These are phyloP conservation scores for Diplodia mutila DNA, from an alignment of 2,329 filamentous ascomycete genomes.

Conservation along the genomic window DNA sequence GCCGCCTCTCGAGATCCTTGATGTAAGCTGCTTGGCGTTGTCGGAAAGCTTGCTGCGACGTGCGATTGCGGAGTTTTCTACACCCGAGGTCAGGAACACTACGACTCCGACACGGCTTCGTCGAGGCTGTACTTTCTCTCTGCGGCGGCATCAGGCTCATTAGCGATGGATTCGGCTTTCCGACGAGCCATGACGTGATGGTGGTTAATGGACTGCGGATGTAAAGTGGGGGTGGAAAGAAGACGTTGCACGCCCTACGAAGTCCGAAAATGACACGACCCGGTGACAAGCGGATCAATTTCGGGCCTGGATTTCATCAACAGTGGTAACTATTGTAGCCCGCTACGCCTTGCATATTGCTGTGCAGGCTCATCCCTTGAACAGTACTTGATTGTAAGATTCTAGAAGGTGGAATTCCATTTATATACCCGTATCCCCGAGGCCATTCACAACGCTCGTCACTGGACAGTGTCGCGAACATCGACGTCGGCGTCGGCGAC, in stretches of 20 bases:
- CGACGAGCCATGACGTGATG: conserved; percentile 2
- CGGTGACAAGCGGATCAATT: neutral
- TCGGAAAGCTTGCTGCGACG: neutral
- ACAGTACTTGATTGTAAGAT: too few relatives aligned
- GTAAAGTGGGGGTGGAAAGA: neutral
- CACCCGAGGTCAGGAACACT: neutral
- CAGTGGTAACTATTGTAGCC: too few relatives aligned
- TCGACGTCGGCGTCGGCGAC: too few relatives aligned
- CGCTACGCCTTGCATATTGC: too few relatives aligned
- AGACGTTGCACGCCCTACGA: neutral
- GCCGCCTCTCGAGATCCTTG: neutral
- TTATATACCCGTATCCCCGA: too few relatives aligned
- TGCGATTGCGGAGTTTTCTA: conserved; percentile 1
- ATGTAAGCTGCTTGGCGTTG: conserved; percentile 1
- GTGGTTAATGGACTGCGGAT: too few relatives aligned
- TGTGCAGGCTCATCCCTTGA: too few relatives aligned
- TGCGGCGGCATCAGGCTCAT: neutral
- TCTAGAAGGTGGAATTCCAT: too few relatives aligned
- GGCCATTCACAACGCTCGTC: too few relatives aligned
- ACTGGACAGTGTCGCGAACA: too few relatives aligned
- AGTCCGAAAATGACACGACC: neutral
- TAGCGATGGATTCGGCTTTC: neutral
- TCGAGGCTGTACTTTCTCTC: neutral
- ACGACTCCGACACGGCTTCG: too few relatives aligned
- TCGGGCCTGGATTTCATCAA: neutral